Evolutionary conservation across 106 monocot genomes (phyloP).

Genomic region (Iris macrosiphon): DNA sequence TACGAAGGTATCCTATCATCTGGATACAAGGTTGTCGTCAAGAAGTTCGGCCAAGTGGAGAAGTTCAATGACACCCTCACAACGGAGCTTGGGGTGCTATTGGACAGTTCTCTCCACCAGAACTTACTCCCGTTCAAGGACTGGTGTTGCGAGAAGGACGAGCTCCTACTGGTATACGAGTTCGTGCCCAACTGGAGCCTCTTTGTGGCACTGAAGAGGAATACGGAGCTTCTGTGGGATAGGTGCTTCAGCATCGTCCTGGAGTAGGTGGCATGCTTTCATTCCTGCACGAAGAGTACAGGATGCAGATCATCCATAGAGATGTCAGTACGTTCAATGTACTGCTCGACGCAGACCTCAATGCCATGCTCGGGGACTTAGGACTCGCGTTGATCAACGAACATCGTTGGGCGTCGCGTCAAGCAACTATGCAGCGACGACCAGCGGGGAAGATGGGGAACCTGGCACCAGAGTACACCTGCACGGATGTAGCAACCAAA

Average conservation of each 20-base stretch:
- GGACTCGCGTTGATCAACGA: conserved; percentile 56
- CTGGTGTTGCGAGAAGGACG: conserved; percentile 56
- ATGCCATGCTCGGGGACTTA: conserved; percentile 57
- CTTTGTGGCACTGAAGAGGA: background rate
- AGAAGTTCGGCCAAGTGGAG: no score
- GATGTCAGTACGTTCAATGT: conserved; percentile 72
- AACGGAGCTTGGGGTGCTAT: conserved; percentile 42
- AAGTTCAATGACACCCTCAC: conserved; percentile 40
- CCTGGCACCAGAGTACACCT: conserved; percentile 20
- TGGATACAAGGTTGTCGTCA: no score
- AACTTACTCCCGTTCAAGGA: conserved; percentile 61
- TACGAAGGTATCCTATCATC: no score
- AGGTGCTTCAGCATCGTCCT: conserved; percentile 30
- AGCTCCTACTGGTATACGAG: conserved; percentile 64
- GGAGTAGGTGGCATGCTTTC: conserved; percentile 34
- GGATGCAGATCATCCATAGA: conserved; percentile 50
- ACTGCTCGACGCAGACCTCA: conserved; percentile 51
- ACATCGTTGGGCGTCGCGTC: conserved; percentile 25
- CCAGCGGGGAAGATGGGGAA: conserved; percentile 14
- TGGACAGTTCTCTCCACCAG: conserved; percentile 40
- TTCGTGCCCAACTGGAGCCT: conserved; percentile 82
- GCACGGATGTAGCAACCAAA: conserved; percentile 19
- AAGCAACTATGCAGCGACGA: background rate
- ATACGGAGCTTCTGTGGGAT: conserved; percentile 18
- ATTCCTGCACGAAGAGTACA: conserved; percentile 65